Evolutionary conservation across 2,329 filamentous ascomycete species (phyloP).

Genomic region (Claviceps sp.): DNA sequence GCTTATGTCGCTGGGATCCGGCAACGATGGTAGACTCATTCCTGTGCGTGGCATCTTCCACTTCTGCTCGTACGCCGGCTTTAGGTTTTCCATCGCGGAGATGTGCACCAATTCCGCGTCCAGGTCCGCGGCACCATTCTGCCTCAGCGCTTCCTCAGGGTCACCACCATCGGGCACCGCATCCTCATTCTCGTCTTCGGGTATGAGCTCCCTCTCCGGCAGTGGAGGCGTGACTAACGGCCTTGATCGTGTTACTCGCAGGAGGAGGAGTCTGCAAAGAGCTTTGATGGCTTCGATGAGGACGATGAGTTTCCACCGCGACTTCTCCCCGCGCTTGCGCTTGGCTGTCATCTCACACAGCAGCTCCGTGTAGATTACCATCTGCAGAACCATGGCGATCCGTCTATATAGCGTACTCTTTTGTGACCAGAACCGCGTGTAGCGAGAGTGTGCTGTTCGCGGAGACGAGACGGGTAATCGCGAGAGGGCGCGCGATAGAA

Average conservation of each 20-base stretch:
- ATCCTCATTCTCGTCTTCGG: conserved; percentile 33
- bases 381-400: conserved; percentile 70
- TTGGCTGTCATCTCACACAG: conserved; percentile 97
- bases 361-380: conserved; percentile 88
- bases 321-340: conserved; percentile 62
- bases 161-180: conserved; percentile 27
- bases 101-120: conserved; percentile 27
- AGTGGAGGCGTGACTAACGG: conserved; percentile 73
- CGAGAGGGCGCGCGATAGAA: conserved; percentile 56
- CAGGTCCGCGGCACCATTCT: conserved; percentile 27
- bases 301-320: conserved; percentile 78
- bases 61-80: conserved; percentile 35
- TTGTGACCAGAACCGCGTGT: conserved; percentile 53
- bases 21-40: conserved; percentile 69
- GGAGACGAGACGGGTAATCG: conserved; percentile 41
- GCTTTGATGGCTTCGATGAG: conserved; percentile 79
- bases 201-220: conserved; percentile 72
- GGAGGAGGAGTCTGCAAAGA: conserved; percentile 63
- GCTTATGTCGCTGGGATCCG: conserved; percentile 69
- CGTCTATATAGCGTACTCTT: conserved; percentile 61
- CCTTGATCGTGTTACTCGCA: conserved; percentile 71
- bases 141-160: conserved; percentile 10
- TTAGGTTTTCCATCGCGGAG: conserved; percentile 7
- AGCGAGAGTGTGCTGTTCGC: conserved; percentile 47
- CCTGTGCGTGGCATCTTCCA: conserved; percentile 96